Percentiles rank a stretch among this genome's conserved stretches.
Conservation (phyloP, 352 stramenopile species). For the Phytophthora rubi region DNA sequence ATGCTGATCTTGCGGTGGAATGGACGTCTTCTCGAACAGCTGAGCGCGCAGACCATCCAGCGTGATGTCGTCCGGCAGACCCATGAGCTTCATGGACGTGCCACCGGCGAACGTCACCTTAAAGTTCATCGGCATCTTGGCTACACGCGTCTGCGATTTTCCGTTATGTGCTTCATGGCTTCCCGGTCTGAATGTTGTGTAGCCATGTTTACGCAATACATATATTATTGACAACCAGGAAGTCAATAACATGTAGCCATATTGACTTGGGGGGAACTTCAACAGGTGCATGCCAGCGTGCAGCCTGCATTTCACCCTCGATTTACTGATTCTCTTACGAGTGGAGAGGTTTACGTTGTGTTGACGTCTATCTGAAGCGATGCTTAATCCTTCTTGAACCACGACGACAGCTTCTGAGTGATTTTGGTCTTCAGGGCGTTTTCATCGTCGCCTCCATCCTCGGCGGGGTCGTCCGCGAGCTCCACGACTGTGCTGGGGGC, state of each 20-base stretch:
- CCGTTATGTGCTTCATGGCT: neutral
- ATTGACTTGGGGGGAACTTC: neutral
- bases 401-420: slow-evolving; percentile 41
- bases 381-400: slow-evolving; percentile 42
- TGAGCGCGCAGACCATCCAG: slow-evolving; percentile 59
- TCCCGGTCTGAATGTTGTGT: neutral
- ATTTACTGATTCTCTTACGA: neutral
- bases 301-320: neutral
- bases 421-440: slow-evolving; percentile 54
- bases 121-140: slow-evolving; percentile 56
- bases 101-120: slow-evolving; percentile 82
- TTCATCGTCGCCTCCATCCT: slow-evolving; percentile 33
- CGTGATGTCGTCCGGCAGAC: slow-evolving; percentile 63
- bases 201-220: neutral
- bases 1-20: slow-evolving; percentile 70
- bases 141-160: slow-evolving; percentile 2
- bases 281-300: neutral
- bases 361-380: neutral
- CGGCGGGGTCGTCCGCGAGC: slow-evolving; percentile 38
- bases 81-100: slow-evolving; percentile 75
- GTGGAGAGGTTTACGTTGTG: slow-evolving; percentile 1
- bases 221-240: neutral
- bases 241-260: neutral
- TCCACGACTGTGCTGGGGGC: slow-evolving; percentile 43
- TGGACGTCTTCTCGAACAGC: slow-evolving; percentile 64